Percentiles rank a stretch among this genome's conserved stretches.
These are phyloP conservation scores for Ophiostoma triangulosporum DNA, from an alignment of 2,329 filamentous ascomycete genomes.

Conservation along the genomic window DNA sequence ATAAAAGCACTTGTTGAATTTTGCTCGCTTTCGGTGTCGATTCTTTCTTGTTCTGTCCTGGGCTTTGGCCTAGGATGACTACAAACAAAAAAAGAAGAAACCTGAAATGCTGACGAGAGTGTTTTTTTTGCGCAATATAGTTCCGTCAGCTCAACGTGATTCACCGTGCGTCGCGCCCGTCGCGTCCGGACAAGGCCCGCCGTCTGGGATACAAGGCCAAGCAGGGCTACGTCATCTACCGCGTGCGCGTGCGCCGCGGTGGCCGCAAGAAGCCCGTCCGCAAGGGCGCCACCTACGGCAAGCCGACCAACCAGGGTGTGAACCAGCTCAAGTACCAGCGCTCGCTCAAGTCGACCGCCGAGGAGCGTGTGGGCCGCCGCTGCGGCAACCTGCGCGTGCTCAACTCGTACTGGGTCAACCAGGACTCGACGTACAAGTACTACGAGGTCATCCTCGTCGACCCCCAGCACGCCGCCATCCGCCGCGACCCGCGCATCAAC, in stretches of 20 bases:
- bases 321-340: conserved; percentile 99
- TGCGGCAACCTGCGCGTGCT: conserved; percentile 98
- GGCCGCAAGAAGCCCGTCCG: conserved; percentile 92
- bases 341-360: conserved; percentile 91
- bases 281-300: conserved; percentile 99
- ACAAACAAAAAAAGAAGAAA: not conserved
- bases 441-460: conserved; percentile 99
- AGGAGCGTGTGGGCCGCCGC: conserved; percentile 98
- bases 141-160: conserved; percentile 99
- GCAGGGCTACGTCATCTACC: conserved; percentile 99
- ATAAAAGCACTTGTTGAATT: conserved; percentile 93
- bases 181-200: conserved; percentile 98
- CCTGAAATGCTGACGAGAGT: conserved; percentile 61
- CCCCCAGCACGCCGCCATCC: conserved; percentile 99
- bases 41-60: not conserved
- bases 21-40: conserved; percentile 7
- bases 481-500: conserved; percentile 98
- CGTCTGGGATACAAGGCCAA: conserved; percentile 99
- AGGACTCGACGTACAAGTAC: conserved; percentile 99
- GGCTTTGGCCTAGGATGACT: not conserved
- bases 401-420: conserved; percentile 99
- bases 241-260: conserved; percentile 94
- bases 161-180: conserved; percentile 96
- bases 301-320: conserved; percentile 99
- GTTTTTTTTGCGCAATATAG: conserved; percentile 71